A percentile compares a stretch with the other conserved stretches of the same genome.
Conservation (phyloP, 305 asterid genomes). For the Petunia hybrid region DNA sequence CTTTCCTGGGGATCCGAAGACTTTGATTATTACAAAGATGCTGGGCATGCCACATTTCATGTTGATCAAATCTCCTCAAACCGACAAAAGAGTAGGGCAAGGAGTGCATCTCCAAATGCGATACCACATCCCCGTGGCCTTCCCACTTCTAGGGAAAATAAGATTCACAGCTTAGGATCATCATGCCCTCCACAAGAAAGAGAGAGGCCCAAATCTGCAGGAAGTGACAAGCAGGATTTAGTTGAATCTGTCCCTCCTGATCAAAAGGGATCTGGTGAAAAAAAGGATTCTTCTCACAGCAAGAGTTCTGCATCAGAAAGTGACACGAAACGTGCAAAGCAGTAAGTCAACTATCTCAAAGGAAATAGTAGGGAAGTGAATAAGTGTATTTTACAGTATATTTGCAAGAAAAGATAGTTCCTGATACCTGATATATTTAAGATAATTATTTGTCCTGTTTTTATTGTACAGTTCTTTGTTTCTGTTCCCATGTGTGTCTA, state of each 20-base stretch:
- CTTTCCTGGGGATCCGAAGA: slow-evolving; percentile 78
- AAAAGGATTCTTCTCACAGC: slow-evolving; percentile 59
- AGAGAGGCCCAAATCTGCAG: slow-evolving; percentile 57
- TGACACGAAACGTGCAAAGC: slow-evolving; percentile 89
- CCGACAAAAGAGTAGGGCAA: slow-evolving; percentile 55
- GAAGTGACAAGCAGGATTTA: slow-evolving; percentile 56
- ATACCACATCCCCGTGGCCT: slow-evolving; percentile 55
- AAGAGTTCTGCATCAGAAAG: slow-evolving; percentile 66
- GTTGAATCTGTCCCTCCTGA: slow-evolving; percentile 62
- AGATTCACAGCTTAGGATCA: slow-evolving; percentile 49
- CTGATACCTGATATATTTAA: background rate
- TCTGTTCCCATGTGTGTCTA: background rate
- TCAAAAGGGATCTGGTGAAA: slow-evolving; percentile 57
- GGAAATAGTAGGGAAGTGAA: background rate
- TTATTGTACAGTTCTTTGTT: background rate
- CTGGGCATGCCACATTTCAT: slow-evolving; percentile 41
- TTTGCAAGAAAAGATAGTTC: background rate
- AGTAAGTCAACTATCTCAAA: slow-evolving; percentile 61
- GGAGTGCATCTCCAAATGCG: slow-evolving; percentile 65
- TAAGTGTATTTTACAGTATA: background rate
- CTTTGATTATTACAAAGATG: slow-evolving; percentile 37
- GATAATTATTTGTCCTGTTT: background rate
- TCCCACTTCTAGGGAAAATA: slow-evolving; percentile 55
- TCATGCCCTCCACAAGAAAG: slow-evolving; percentile 54
- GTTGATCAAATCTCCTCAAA: slow-evolving; percentile 50